Evolutionary conservation across 2,329 filamentous ascomycete species (phyloP).

Genomic region (Hypocreales sp.): DNA sequence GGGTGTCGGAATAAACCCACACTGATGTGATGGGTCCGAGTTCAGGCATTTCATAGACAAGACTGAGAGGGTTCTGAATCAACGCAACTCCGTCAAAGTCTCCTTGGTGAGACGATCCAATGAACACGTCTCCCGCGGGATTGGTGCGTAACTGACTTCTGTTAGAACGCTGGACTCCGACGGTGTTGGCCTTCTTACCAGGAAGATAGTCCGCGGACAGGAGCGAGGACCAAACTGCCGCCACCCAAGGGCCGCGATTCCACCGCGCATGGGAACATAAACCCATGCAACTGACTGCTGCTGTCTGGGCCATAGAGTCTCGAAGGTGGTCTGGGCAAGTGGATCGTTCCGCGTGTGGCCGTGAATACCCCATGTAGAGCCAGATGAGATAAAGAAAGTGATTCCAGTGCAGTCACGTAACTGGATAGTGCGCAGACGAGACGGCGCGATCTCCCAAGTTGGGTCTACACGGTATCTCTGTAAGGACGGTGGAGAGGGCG

Average conservation of each 20-base stretch:
- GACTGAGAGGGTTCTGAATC: neutral
- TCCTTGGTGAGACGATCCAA: neutral
- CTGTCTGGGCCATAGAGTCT: neutral
- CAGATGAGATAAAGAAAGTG: neutral
- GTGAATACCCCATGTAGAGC: neutral
- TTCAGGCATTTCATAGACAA: neutral
- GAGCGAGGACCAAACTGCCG: neutral
- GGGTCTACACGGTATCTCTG: neutral
- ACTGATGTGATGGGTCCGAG: neutral
- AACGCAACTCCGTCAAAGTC: neutral
- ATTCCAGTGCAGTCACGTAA: neutral
- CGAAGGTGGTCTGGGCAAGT: neutral
- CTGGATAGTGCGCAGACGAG: neutral
- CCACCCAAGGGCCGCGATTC: neutral
- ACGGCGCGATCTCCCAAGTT: neutral
- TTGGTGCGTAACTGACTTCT: neutral
- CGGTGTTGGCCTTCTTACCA: neutral
- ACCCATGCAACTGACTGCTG: neutral
- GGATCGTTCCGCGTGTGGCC: neutral
- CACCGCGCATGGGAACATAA: neutral
- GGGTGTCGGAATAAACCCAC: neutral
- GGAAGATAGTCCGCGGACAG: neutral
- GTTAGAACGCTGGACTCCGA: neutral
- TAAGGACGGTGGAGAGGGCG: neutral
- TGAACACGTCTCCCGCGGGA: neutral